Conservation (phyloP, 805 yeast genomes). For the Cyberlindnera japonica region DNA sequence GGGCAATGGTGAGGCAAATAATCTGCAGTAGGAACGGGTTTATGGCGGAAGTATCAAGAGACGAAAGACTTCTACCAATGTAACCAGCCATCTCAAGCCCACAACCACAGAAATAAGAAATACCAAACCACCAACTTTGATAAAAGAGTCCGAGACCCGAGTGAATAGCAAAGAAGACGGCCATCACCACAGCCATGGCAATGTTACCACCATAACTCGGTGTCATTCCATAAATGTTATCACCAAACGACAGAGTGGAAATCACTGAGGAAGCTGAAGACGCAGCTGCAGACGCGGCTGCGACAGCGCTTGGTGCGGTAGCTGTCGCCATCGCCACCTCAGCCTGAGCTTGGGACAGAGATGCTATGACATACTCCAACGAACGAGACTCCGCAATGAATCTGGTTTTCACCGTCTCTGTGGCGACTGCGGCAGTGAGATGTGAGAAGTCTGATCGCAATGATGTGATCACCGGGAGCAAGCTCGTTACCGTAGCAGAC, state of each 20-base stretch:
- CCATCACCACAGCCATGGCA: conserved; percentile 55
- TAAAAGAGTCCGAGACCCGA: conserved; percentile 39
- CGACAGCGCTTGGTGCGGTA: conserved; percentile 11
- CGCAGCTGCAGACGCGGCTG: conserved; percentile 8
- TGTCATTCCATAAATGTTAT: conserved; percentile 35
- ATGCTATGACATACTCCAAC: conserved; percentile 18
- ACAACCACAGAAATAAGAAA: conserved; percentile 51
- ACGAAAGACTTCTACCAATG: conserved; percentile 51
- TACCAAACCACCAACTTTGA: conserved; percentile 62
- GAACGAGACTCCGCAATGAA: conserved; percentile 20
- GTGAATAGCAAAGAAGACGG: conserved; percentile 41
- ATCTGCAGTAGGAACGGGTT: conserved; percentile 58
- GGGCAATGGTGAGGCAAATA: conserved; percentile 68
- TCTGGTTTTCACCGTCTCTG: conserved; percentile 14
- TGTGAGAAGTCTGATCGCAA: conserved; percentile 14
- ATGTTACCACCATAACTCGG: conserved; percentile 60
- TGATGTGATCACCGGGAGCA: conserved; percentile 18
- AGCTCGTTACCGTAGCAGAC: conserved; percentile 8
- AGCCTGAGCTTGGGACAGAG: conserved; percentile 14
- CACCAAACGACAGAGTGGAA: conserved; percentile 12
- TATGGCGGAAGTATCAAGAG: conserved; percentile 32
- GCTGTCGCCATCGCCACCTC: conserved; percentile 16
- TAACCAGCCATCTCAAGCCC: conserved; percentile 67
- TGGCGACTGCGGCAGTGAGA: conserved; percentile 16
- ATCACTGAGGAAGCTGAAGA: conserved; percentile 15